phyloP scores from a whole-genome alignment of 2,329 filamentous ascomycete species.

The Raffaelea arxii region DNA sequence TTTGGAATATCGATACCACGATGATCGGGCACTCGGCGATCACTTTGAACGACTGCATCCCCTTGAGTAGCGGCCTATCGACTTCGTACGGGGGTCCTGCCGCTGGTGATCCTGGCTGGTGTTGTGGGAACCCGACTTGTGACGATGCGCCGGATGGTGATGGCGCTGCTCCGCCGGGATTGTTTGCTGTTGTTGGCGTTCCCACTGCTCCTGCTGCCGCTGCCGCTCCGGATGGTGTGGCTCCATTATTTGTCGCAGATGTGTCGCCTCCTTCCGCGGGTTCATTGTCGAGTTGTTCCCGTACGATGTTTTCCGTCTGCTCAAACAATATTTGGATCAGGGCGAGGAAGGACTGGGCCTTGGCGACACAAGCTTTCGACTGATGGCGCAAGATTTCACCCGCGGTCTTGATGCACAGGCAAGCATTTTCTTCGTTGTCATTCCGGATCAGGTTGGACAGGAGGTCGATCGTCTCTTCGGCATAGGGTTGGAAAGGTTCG shows the following conservation, averaged over 20 bases:
- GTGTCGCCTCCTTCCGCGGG: constrained; percentile 28
- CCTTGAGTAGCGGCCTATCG: constrained; percentile 72
- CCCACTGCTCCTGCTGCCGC: constrained; percentile 25
- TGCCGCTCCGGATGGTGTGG: background rate
- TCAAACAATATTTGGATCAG: constrained; percentile 95
- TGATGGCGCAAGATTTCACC: constrained; percentile 96
- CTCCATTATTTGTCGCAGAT: background rate
- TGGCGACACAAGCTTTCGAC: constrained; percentile 64
- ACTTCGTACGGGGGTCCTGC: constrained; percentile 74
- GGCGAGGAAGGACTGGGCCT: constrained; percentile 81
- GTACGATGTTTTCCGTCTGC: constrained; percentile 89
- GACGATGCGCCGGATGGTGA: constrained; percentile 57
- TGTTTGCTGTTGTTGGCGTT: background rate
- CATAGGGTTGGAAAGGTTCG: constrained; percentile 81
- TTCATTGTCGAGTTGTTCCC: constrained; percentile 83
- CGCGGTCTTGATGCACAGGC: constrained; percentile 95
- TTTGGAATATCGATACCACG: constrained; percentile 95
- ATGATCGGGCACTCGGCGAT: constrained; percentile 97
- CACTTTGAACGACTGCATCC: constrained; percentile 99
- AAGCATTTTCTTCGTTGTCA: constrained; percentile 98
- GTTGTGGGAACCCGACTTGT: constrained; percentile 60
- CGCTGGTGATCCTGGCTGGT: constrained; percentile 76
- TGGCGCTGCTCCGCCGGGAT: constrained; percentile 38
- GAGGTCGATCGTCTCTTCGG: constrained; percentile 78
- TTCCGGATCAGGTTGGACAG: constrained; percentile 79